phyloP scores from a whole-genome alignment of 257 asterid species.

The Solanum neorickii region DNA sequence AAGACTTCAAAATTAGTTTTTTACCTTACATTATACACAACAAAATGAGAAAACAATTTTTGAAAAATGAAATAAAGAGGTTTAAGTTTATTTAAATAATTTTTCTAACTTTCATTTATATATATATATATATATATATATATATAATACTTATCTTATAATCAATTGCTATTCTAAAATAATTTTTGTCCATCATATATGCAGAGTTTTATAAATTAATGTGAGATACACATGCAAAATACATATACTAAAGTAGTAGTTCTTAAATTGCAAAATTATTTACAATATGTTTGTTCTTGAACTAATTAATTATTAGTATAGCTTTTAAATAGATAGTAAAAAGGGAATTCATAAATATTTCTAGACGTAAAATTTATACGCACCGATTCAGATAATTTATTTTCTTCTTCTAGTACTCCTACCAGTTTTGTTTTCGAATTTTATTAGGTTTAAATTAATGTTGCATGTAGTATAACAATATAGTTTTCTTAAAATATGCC shows the following conservation, averaged over 20 bases:
- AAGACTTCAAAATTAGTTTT: background rate
- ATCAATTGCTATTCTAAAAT: background rate
- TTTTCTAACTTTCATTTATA: background rate
- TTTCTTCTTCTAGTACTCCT: background rate
- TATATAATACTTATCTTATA: too few species aligned
- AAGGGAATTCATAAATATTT: background rate
- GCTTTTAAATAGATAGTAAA: background rate
- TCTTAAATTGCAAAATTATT: background rate
- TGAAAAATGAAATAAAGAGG: background rate
- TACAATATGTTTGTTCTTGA: background rate
- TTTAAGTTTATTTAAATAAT: background rate
- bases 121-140: too few species aligned
- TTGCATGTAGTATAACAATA: background rate
- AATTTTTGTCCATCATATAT: background rate
- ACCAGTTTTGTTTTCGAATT: background rate
- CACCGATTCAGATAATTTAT: rapidly evolving
- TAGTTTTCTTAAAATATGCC: background rate
- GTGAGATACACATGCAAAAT: background rate
- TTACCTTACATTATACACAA: background rate
- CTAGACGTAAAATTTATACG: background rate
- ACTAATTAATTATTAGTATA: background rate
- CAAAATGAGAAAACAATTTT: too few species aligned
- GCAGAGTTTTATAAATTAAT: too few species aligned
- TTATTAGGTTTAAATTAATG: too few species aligned
- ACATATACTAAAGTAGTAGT: background rate